These are phyloP conservation scores for Naematelia aurantialba DNA, from an alignment of 768 basidiomycete genomes.

Conservation along the genomic window DNA sequence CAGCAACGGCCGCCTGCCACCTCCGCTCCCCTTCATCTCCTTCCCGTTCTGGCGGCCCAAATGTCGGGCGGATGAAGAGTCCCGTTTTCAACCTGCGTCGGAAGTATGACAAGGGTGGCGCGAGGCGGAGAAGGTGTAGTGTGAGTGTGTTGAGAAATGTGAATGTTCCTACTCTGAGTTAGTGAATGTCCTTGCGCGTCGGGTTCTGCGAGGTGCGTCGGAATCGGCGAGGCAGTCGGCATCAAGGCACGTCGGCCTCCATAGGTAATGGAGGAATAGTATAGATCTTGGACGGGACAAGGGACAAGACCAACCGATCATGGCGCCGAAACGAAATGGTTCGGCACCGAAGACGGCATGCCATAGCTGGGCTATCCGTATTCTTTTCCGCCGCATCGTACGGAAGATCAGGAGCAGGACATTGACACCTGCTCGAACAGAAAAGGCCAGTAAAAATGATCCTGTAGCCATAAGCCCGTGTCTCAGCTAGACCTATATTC, in stretches of 20 bases:
- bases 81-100: conserved; percentile 30
- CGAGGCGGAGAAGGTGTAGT: conserved; percentile 44
- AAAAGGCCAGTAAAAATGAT: conserved; percentile 73
- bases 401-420: conserved; percentile 72
- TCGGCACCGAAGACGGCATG: conserved; percentile 81
- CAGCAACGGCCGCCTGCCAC: conserved; percentile 50
- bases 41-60: conserved; percentile 44
- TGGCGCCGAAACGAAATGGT: conserved; percentile 76
- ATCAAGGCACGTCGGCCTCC: no score
- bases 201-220: no score
- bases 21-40: conserved; percentile 42
- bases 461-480: conserved; percentile 61
- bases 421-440: conserved; percentile 77
- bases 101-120: conserved; percentile 44
- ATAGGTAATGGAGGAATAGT: no score
- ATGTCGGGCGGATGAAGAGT: conserved; percentile 34
- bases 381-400: conserved; percentile 60
- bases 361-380: conserved; percentile 64
- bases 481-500: not conserved
- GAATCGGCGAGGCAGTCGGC: no score
- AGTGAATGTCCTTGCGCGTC: no score
- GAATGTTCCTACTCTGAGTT: conserved; percentile 32
- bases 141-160: conserved; percentile 49
- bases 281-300: no score
- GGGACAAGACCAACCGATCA: conserved; percentile 71